These are phyloP conservation scores for Zasmidium citrigriseum DNA, from an alignment of 2,329 filamentous ascomycete genomes.

Conservation along the genomic window DNA sequence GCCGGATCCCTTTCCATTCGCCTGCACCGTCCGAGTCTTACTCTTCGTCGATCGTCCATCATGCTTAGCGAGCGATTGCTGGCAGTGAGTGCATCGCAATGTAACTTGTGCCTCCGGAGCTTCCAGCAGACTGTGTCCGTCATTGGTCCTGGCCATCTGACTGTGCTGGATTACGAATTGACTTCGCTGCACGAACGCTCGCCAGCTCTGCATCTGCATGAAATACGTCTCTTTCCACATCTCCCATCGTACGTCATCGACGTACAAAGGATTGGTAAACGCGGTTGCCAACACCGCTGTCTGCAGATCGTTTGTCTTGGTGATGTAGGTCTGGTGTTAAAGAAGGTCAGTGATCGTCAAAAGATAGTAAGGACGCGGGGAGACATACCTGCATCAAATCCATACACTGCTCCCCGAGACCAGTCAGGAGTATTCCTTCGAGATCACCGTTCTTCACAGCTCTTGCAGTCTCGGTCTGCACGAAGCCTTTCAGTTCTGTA, in stretches of 20 bases:
- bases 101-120: slow-evolving; percentile 69
- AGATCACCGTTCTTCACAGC: slow-evolving; percentile 69
- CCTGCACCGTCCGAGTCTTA: slow-evolving; percentile 13
- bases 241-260: slow-evolving; percentile 73
- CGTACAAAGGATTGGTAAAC: slow-evolving; percentile 72
- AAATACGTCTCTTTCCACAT: slow-evolving; percentile 78
- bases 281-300: slow-evolving; percentile 75
- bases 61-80: slow-evolving; percentile 55
- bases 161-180: slow-evolving; percentile 79
- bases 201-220: slow-evolving; percentile 69
- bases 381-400: slow-evolving; percentile 76
- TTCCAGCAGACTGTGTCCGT: slow-evolving; percentile 64
- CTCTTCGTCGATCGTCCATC: slow-evolving; percentile 30
- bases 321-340: slow-evolving; percentile 68
- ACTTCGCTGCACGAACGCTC: slow-evolving; percentile 70
- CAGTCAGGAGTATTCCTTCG: slow-evolving; percentile 75
- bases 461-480: slow-evolving; percentile 56
- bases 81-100: slow-evolving; percentile 75
- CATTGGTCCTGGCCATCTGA: slow-evolving; percentile 63
- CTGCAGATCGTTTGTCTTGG: slow-evolving; percentile 54
- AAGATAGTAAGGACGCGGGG: no score
- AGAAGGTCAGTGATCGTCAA: no score
- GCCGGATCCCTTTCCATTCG: slow-evolving; percentile 27
- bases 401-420: slow-evolving; percentile 70
- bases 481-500: slow-evolving; percentile 45